Base-by-base conservation (phyloP, 163 green algal species). In the Scenedesmus sp. region DNA sequence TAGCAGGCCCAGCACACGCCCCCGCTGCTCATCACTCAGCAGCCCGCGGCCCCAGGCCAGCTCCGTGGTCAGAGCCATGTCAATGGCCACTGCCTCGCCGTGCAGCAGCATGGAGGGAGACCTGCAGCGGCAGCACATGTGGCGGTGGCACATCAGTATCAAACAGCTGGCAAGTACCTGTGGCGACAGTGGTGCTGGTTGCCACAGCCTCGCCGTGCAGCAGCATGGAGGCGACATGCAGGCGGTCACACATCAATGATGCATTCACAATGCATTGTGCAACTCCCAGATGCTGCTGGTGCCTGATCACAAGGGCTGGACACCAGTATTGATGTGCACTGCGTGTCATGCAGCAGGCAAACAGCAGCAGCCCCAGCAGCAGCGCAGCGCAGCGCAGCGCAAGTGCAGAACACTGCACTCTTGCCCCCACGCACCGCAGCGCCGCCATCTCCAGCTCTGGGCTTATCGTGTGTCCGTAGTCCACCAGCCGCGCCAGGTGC, bases 41-140 rank as follows among this genome's bases (percentile, higher is more conserved):
- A 93, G 52, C 16, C 90, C 90, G 1, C 94, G 70, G 26, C 90
- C 73, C 23, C 84, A 93, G 2, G 94, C 84, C 66, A 96, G 84
- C 86, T 95, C 92, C 20, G 94, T 96, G n/a, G 92, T 94, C 1
- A 96, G 86, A 12, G 94, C 94, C 94, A 96, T 96, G 90, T 96
- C 94, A 52, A 96, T 95, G 87, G 92, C 93, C 88, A 96, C 94
- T 20, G 94, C 94, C 91, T 96, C 94, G 57, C 94, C 94, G 88
- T 96, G 94, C 76, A 96, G 93, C 74, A 96, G 81, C 90, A 91
- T 79, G 10, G 86, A 81, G 46, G 76, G 57, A 23, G 62, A 74
- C 87, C 87, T 91, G 70, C 34, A 84, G 89, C 52, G 26, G 87
- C 90, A 52, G 26, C 52, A 23, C 59, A 66, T 66, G 59, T 66